A percentile compares a stretch with the other conserved stretches of the same genome.
Conservation (phyloP, 2,329 filamentous ascomycete genomes). For the Chrysoporthe cubensis region DNA sequence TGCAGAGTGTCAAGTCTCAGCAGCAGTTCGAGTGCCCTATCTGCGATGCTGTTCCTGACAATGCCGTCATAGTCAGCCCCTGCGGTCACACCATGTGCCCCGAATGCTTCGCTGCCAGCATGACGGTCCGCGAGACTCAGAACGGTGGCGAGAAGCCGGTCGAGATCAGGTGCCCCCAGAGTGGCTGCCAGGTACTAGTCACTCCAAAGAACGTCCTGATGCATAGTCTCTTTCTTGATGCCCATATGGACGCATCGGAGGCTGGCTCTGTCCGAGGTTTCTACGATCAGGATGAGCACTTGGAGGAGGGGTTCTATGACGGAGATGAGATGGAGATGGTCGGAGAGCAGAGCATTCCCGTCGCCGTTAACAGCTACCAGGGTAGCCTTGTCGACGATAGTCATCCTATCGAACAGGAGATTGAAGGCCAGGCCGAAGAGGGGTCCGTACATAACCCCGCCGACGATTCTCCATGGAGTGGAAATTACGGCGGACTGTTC, state of each 20-base stretch:
- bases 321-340: neutral
- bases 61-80: slow-evolving; percentile 36
- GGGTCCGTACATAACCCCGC: neutral
- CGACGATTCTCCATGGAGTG: neutral
- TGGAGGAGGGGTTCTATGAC: neutral
- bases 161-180: slow-evolving; percentile 2
- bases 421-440: too few species aligned
- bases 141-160: neutral
- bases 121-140: slow-evolving; percentile 9
- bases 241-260: neutral
- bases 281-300: neutral
- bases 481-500: neutral
- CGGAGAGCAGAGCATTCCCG: neutral
- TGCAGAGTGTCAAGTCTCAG: slow-evolving; percentile 25
- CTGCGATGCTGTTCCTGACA: slow-evolving; percentile 13
- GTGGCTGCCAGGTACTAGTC: neutral
- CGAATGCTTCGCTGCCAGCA: slow-evolving; percentile 35
- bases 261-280: neutral
- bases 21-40: slow-evolving; percentile 2
- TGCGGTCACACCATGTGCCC: slow-evolving; percentile 39
- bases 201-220: slow-evolving; percentile 16
- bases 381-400: neutral
- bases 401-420: neutral
- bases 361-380: neutral
- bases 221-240: slow-evolving; percentile 14